phyloP scores from a whole-genome alignment of 148 eudicot species.

The Vaccinium myrtillus region DNA sequence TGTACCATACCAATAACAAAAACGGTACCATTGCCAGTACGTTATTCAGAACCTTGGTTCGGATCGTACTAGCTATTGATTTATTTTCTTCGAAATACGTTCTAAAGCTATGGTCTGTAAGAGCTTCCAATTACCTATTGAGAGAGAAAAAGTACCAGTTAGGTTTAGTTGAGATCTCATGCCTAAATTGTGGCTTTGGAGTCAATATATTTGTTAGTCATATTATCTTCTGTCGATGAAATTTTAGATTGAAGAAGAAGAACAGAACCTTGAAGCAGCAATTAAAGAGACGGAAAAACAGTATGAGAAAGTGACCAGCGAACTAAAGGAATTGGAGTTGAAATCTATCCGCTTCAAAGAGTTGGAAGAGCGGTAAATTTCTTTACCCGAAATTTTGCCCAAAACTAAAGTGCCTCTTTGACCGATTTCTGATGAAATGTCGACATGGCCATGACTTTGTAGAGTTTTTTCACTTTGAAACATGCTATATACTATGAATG shows the following conservation, averaged over 20 bases:
- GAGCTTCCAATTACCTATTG: background rate
- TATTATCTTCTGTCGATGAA: constrained; percentile 20
- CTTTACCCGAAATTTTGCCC: background rate
- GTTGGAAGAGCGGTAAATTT: constrained; percentile 78
- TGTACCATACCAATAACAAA: too few relatives aligned
- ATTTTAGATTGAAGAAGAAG: constrained; percentile 88
- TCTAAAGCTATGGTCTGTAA: background rate
- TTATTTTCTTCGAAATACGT: too few relatives aligned
- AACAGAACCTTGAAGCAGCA: constrained; percentile 84
- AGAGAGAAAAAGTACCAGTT: background rate
- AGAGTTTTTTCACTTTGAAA: background rate
- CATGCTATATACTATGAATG: background rate
- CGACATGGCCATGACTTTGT: background rate
- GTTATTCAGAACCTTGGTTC: background rate
- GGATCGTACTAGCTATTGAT: background rate
- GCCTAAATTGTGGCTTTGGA: background rate
- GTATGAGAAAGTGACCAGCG: constrained; percentile 67
- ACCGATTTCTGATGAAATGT: background rate
- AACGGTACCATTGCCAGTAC: background rate
- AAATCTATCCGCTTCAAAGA: constrained; percentile 86
- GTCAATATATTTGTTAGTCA: constrained; percentile 13
- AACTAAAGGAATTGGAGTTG: constrained; percentile 81
- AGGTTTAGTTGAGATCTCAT: background rate
- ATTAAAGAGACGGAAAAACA: constrained; percentile 91
- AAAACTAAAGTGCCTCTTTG: constrained; percentile 3